Conservation (phyloP, 164 flowering plant genomes). For the Litsea cubeba region DNA sequence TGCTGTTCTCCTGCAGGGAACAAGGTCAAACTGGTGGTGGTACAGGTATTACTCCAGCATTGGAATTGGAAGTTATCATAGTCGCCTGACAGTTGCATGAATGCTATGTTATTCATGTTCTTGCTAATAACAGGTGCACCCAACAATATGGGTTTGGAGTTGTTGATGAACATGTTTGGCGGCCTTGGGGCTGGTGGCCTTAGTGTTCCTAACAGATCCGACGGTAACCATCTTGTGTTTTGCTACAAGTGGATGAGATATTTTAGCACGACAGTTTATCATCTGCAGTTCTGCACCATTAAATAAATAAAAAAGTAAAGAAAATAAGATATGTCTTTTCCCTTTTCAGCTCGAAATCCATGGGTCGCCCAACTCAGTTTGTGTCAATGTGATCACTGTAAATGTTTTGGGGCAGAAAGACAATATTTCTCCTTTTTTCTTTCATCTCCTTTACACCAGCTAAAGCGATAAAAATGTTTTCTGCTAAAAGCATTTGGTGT, state of each 20-base stretch:
- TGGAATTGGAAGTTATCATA: not conserved
- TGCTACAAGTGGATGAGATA: not conserved
- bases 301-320: too few relatives aligned
- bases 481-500: too few relatives aligned
- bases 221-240: conserved; percentile 28
- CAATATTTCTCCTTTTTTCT: not conserved
- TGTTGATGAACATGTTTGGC: conserved; percentile 63
- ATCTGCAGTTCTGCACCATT: not conserved
- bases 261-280: not conserved
- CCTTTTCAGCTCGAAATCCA: too few relatives aligned
- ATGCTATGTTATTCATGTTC: not conserved
- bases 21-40: conserved; percentile 43
- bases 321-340: too few relatives aligned
- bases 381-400: not conserved
- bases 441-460: not conserved
- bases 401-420: not conserved
- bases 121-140: conserved; percentile 24
- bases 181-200: conserved; percentile 53
- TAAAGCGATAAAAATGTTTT: too few relatives aligned
- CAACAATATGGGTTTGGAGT: conserved; percentile 38
- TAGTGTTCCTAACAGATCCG: conserved; percentile 26
- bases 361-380: not conserved
- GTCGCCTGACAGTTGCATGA: not conserved
- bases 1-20: conserved; percentile 39
- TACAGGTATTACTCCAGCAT: conserved; percentile 30